phyloP scores from a whole-genome alignment of 495 filamentous ascomycete genomes.

The Penicillium crystallinum region DNA sequence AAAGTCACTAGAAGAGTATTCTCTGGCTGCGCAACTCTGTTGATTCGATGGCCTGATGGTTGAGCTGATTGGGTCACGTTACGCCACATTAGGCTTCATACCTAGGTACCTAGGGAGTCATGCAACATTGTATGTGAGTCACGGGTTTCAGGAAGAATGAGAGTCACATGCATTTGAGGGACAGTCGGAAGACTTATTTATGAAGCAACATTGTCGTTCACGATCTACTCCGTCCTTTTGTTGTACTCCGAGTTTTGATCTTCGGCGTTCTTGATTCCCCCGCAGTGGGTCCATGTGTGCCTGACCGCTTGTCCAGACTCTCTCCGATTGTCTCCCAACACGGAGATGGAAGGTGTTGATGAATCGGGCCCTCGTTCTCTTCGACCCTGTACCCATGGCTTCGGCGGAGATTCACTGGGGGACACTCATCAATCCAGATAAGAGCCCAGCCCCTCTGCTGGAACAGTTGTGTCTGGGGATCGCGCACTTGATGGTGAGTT shows the following conservation, averaged over 20 bases:
- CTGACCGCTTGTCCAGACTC: conserved; percentile 29
- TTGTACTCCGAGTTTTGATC: too few relatives aligned
- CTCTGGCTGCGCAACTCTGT: too few relatives aligned
- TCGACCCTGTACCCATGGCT: conserved; percentile 25
- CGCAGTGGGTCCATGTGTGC: conserved; percentile 37
- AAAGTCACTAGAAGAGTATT: too few relatives aligned
- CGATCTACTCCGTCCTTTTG: too few relatives aligned
- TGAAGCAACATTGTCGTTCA: neutral
- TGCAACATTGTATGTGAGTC: neutral
- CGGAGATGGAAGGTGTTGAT: conserved; percentile 14
- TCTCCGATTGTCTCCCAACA: neutral
- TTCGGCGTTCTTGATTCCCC: conserved; percentile 15
- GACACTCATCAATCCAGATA: conserved; percentile 75
- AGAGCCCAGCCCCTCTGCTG: conserved; percentile 67
- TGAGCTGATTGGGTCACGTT: neutral
- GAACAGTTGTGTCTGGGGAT: conserved; percentile 75
- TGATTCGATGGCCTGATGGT: too few relatives aligned
- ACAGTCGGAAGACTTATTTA: neutral
- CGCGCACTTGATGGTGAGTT: conserved; percentile 74
- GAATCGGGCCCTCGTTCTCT: conserved; percentile 16
- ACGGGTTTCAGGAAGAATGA: neutral
- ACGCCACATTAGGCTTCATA: conserved; percentile 9
- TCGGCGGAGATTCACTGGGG: conserved; percentile 60
- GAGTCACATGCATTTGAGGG: neutral
- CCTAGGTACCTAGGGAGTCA: too few relatives aligned